These are phyloP conservation scores for Citrus glauca DNA, from an alignment of 345 rosid genomes.

Conservation along the genomic window DNA sequence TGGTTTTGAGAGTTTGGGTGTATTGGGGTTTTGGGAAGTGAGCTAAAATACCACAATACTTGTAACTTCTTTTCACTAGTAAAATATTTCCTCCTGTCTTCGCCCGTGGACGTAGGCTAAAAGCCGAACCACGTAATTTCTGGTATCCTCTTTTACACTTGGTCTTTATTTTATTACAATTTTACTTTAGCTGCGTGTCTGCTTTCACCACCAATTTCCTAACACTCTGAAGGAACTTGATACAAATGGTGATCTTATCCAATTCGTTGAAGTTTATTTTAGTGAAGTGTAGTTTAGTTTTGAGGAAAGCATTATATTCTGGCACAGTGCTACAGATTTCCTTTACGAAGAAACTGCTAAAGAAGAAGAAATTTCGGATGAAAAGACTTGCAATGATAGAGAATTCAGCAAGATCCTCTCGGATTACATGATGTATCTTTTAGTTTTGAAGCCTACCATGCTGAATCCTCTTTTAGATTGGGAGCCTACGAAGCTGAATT, in stretches of 20 bases:
- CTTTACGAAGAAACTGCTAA: constrained; percentile 18
- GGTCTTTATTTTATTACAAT: too few species aligned
- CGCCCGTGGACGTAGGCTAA: too few species aligned
- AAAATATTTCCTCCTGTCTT: too few species aligned
- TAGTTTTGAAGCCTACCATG: constrained; percentile 8
- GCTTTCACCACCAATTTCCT: too few species aligned
- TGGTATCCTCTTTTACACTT: too few species aligned
- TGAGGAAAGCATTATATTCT: constrained; percentile 40
- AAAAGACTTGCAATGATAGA: background rate
- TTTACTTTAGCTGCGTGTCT: too few species aligned
- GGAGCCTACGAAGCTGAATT: constrained; percentile 25
- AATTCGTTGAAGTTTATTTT: background rate
- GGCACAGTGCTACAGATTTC: constrained; percentile 67
- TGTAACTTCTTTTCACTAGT: too few species aligned
- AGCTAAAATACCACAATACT: too few species aligned
- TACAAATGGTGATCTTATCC: too few species aligned
- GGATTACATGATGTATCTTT: constrained; percentile 61
- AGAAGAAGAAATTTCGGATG: background rate
- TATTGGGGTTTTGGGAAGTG: too few species aligned
- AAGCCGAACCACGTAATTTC: too few species aligned
- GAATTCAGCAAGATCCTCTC: constrained; percentile 46
- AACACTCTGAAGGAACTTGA: constrained; percentile 25
- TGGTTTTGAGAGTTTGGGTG: too few species aligned
- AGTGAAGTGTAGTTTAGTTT: constrained; percentile 13
- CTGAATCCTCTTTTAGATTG: background rate